phyloP scores from a whole-genome alignment of 305 asterid genomes.

The Caryopteris hybrid region DNA sequence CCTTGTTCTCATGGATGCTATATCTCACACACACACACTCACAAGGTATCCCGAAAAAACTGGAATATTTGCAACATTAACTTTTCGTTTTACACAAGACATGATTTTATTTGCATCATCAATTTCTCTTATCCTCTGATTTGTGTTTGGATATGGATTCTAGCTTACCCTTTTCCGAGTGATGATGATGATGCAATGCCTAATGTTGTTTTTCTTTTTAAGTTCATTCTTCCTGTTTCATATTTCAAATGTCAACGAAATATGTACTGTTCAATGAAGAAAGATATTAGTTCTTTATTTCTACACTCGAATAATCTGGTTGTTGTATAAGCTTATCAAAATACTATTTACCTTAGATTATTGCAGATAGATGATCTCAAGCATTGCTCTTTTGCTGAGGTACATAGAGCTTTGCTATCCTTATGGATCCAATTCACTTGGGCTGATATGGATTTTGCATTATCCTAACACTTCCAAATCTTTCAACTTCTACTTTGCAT shows the following conservation, averaged over 20 bases:
- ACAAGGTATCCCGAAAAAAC: no score
- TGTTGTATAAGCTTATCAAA: not conserved
- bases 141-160: no score
- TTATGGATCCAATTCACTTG: not conserved
- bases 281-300: not conserved
- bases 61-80: no score
- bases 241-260: not conserved
- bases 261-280: no score
- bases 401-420: constrained; percentile 14
- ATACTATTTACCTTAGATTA: not conserved
- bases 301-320: not conserved
- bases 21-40: no score
- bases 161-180: not conserved
- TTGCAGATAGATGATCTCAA: constrained; percentile 81
- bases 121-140: not conserved
- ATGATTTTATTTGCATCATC: not conserved
- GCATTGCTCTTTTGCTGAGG: constrained; percentile 89
- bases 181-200: not conserved
- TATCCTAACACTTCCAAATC: not conserved
- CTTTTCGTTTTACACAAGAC: no score
- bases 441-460: not conserved
- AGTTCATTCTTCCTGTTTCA: not conserved
- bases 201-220: not conserved
- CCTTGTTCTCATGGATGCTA: no score
- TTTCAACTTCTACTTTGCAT: not conserved